Evolutionary conservation across 257 asterid species (phyloP).

Genomic region (Knoxia roxburghii): DNA sequence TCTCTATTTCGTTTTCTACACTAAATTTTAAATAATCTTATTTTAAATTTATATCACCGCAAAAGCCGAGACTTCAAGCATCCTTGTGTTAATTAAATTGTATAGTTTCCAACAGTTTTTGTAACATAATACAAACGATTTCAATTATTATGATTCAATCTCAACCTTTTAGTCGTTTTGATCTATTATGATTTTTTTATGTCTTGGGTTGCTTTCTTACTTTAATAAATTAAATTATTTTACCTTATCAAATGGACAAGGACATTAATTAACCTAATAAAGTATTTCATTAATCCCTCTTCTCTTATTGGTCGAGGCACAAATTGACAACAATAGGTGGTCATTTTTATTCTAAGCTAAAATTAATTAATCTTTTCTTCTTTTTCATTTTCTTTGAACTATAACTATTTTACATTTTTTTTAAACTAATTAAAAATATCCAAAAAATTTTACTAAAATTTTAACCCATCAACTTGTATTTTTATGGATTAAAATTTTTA

Average conservation of each 20-base stretch:
- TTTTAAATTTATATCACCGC: no score
- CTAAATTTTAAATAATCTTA: no score
- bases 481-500: no score
- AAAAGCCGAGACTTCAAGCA: no score
- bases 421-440: no score
- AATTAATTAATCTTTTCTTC: background rate
- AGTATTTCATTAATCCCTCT: background rate
- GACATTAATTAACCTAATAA: background rate
- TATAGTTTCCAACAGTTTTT: no score
- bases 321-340: background rate
- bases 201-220: background rate
- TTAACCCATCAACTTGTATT: no score
- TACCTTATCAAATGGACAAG: constrained; percentile 1
- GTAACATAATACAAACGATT: background rate
- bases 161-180: background rate
- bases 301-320: constrained; percentile 9
- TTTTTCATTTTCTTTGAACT: no score
- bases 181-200: background rate
- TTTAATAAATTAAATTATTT: background rate
- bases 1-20: no score
- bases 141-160: background rate
- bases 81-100: no score
- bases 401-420: no score
- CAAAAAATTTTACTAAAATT: no score
- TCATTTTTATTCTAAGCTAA: background rate